A percentile compares a stretch with the other conserved stretches of the same genome.
Evolutionary conservation across 176 grass and related monocot genomes (phyloP).

Genomic region (Bothriochloa decipiens): DNA sequence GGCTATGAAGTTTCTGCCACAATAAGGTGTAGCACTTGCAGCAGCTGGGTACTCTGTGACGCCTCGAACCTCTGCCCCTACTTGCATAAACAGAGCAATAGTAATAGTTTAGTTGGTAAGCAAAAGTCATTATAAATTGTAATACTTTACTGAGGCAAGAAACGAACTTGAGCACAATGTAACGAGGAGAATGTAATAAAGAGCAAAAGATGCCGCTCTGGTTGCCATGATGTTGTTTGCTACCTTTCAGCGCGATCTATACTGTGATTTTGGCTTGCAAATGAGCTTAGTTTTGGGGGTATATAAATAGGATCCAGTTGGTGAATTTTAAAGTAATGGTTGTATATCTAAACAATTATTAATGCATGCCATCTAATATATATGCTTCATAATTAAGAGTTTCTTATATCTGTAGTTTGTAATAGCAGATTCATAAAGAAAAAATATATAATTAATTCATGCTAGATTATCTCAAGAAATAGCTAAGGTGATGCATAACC

Average conservation of each 20-base stretch:
- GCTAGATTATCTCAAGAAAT: no score
- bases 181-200: conserved; percentile 1
- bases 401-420: background rate
- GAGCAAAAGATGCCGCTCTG: background rate
- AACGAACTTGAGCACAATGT: background rate
- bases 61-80: background rate
- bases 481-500: no score
- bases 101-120: background rate
- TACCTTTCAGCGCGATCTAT: background rate
- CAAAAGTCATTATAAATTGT: background rate
- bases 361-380: background rate
- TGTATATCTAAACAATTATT: background rate
- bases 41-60: background rate
- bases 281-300: background rate
- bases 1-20: background rate
- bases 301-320: background rate
- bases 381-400: background rate
- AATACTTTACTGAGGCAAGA: background rate
- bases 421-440: background rate
- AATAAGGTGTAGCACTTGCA: background rate
- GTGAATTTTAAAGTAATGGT: background rate
- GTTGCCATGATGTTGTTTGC: background rate
- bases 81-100: background rate
- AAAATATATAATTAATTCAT: background rate
- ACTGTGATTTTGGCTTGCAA: background rate